Evolutionary conservation across 768 basidiomycete genomes (phyloP), one percentile per base, ranked within the genome.

Genomic region (Tylopilus rubrobrunneus): DNA sequence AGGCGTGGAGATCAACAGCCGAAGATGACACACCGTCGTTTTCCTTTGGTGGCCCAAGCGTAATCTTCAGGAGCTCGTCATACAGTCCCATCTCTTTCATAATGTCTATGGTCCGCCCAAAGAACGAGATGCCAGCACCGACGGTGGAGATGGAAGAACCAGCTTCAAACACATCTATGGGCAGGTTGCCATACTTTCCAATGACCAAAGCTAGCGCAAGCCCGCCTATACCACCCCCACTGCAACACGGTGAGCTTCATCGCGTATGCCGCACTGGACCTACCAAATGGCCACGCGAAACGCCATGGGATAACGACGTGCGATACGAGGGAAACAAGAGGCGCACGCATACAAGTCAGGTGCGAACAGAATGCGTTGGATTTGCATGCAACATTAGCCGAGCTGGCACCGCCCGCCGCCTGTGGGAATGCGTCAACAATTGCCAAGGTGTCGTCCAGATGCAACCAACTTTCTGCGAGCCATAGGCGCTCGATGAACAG

Each of bases 211-310:
- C 5, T 37, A 37, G 36, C 36, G 36, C 17, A 3, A 37, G 36
- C 14, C 74, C 74, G 12, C 67, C 74, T 45, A 75, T 69, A 1
- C 74, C 74, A 10, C 72, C 74, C 15, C 74, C 74, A 29, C 74
- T 76, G n/a, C 17, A 37, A 49, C 1, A 23, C 25, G 1, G 19
- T 53, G n/a, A 50, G 33, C 15, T 12, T 43, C 23, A 1, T 19
- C n/a, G 23, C 6, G 14, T 8, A 41, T 12, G 1, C 25, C 21
- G 23, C 7, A 27, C 14, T 31, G 29, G 21, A 3, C 49, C 0
- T 44, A 62, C 61, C 61, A 62, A 53, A 62, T 63, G 10, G 61
- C 51, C 4, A 62, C 49, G 5, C 33, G 57, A 44, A 62, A 54
- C 9, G 25, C 25, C 25, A 25, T 25, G 25, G 25, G 7, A 21